These are phyloP conservation scores for Micractinium conductrix DNA, from an alignment of 139 green algal species.

Conservation along the genomic window DNA sequence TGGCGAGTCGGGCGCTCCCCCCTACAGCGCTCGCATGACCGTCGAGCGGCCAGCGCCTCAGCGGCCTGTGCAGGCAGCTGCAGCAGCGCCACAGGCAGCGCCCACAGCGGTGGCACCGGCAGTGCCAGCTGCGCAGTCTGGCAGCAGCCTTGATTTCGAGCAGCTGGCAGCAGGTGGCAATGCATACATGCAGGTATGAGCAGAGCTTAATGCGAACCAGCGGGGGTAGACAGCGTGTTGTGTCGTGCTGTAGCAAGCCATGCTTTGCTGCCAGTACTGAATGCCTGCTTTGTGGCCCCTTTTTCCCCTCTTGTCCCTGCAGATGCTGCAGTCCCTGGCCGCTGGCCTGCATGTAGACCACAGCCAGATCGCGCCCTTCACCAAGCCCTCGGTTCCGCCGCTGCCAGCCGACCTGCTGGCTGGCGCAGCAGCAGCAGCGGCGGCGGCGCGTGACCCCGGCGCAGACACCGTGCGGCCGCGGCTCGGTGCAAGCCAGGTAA, in stretches of 20 bases:
- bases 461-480: constrained; percentile 20
- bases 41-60: neutral
- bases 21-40: constrained; percentile 17
- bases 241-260: neutral
- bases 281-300: neutral
- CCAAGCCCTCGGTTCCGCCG: neutral
- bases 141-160: neutral
- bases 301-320: neutral
- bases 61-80: neutral
- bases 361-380: neutral
- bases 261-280: neutral
- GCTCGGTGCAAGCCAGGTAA: neutral
- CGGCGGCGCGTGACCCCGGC: neutral
- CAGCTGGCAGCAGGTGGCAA: neutral
- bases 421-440: neutral
- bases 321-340: constrained; percentile 20
- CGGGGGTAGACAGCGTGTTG: too few relatives aligned
- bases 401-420: constrained; percentile 1
- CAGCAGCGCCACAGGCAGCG: neutral
- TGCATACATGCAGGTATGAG: neutral
- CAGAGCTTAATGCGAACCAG: too few relatives aligned
- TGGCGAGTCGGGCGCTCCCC: constrained; percentile 2
- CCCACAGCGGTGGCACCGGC: neutral
- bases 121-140: too few relatives aligned
- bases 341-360: neutral